These are phyloP conservation scores for Nannochloropsis gaditana DNA, from an alignment of 108 stramenopile species.

Conservation along the genomic window DNA sequence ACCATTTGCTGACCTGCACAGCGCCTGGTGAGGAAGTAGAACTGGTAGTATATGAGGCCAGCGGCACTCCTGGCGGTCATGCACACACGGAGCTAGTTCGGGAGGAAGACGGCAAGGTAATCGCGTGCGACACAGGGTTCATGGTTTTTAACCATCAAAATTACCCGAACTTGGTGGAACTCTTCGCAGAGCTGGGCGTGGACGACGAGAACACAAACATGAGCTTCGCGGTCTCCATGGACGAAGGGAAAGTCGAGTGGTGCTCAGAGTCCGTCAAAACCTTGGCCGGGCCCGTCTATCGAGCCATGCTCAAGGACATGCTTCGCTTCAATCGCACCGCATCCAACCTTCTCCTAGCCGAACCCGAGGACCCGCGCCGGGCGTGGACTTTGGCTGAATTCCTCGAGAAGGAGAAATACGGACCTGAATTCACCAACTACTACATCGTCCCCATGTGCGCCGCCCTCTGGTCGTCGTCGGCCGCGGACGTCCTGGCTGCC, in stretches of 20 bases:
- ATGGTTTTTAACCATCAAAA: slow-evolving; percentile 91
- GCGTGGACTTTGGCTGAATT: slow-evolving; percentile 75
- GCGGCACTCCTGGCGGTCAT: slow-evolving; percentile 72
- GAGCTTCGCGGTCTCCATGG: slow-evolving; percentile 76
- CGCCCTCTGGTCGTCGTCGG: slow-evolving; percentile 76
- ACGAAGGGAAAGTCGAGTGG: slow-evolving; percentile 82
- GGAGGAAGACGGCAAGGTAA: slow-evolving; percentile 40
- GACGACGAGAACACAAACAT: slow-evolving; percentile 50
- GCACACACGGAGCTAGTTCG: slow-evolving; percentile 65
- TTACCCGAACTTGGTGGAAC: slow-evolving; percentile 84
- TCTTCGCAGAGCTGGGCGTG: slow-evolving; percentile 74
- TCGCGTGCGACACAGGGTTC: slow-evolving; percentile 74
- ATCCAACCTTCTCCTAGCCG: slow-evolving; percentile 59
- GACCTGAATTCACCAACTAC: slow-evolving; percentile 64
- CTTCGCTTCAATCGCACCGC: slow-evolving; percentile 74
- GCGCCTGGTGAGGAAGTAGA: slow-evolving; percentile 50
- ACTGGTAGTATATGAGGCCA: slow-evolving; percentile 73
- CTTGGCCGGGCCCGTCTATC: slow-evolving; percentile 61
- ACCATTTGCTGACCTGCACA: slow-evolving; percentile 31
- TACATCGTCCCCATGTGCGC: slow-evolving; percentile 93
- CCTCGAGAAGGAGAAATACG: slow-evolving; percentile 66
- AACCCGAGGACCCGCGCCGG: slow-evolving; percentile 54
- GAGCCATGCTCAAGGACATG: slow-evolving; percentile 73
- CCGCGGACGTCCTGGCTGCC: slow-evolving; percentile 72
- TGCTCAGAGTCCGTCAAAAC: slow-evolving; percentile 57